These are phyloP conservation scores for Diaporthe humulicola DNA, from an alignment of 2,329 filamentous ascomycete species.

Conservation along the genomic window DNA sequence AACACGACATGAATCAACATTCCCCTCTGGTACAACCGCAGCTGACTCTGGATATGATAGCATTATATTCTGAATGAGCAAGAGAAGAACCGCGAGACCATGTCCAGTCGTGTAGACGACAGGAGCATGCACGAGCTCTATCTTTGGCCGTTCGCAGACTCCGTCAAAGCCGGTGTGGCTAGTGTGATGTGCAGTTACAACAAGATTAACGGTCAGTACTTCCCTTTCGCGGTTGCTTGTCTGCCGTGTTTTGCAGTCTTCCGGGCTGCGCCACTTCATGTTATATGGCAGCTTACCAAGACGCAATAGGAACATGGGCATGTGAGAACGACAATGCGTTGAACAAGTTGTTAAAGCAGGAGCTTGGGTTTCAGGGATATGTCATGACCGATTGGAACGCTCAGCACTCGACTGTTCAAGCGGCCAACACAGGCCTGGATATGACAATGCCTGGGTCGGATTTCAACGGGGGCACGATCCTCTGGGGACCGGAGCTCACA, in stretches of 20 bases:
- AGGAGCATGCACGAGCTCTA: constrained; percentile 72
- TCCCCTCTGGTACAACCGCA: not conserved
- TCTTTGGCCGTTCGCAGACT: constrained; percentile 77
- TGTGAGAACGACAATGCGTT: constrained; percentile 74
- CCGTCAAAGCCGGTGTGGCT: constrained; percentile 74
- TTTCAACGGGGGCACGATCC: constrained; percentile 64
- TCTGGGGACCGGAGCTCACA: constrained; percentile 68
- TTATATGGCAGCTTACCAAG: not conserved
- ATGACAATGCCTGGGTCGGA: constrained; percentile 85
- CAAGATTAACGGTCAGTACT: constrained; percentile 69
- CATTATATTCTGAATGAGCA: constrained; percentile 80
- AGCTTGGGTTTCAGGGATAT: constrained; percentile 80
- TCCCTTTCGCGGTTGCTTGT: too few species aligned
- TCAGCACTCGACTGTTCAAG: constrained; percentile 78
- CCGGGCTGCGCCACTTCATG: too few species aligned
- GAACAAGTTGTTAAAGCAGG: constrained; percentile 75
- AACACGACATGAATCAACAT: not conserved
- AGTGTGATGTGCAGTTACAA: constrained; percentile 82
- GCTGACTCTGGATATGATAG: constrained; percentile 30
- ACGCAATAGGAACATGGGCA: constrained; percentile 63
- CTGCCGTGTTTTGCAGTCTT: not conserved
- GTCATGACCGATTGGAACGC: constrained; percentile 78
- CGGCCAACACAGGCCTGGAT: constrained; percentile 78
- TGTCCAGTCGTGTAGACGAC: constrained; percentile 72
- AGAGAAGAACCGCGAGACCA: constrained; percentile 68